Conservation (phyloP, 768 basidiomycete genomes). For the Tricholoma hemisulphureum region DNA sequence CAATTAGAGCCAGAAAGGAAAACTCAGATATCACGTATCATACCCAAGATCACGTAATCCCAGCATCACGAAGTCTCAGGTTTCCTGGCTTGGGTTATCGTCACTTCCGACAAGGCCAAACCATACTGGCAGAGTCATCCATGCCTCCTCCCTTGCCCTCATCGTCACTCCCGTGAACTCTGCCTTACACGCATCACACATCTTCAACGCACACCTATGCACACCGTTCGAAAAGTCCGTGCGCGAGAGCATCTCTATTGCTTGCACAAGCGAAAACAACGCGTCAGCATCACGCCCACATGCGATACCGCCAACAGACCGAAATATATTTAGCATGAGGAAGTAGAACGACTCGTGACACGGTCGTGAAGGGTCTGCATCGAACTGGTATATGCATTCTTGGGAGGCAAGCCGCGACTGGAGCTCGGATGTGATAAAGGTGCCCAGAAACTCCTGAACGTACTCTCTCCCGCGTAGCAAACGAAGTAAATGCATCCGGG, state of each 20-base stretch:
- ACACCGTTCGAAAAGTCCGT: slow-evolving; percentile 70
- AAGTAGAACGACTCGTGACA: slow-evolving; percentile 76
- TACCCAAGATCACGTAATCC: too few species aligned
- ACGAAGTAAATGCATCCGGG: slow-evolving; percentile 25
- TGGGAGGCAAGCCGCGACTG: slow-evolving; percentile 45
- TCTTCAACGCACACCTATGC: slow-evolving; percentile 49
- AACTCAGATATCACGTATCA: too few species aligned
- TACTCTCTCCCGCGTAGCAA: slow-evolving; percentile 64
- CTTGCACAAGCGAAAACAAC: slow-evolving; percentile 65
- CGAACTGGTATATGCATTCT: slow-evolving; percentile 44
- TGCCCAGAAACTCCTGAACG: slow-evolving; percentile 59
- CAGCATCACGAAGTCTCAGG: too few species aligned
- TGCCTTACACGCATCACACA: slow-evolving; percentile 50
- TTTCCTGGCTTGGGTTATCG: too few species aligned
- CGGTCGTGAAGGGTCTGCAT: slow-evolving; percentile 33
- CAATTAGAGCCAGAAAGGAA: too few species aligned
- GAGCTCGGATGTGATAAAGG: slow-evolving; percentile 59
- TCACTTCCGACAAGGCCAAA: slow-evolving; percentile 45
- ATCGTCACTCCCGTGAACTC: slow-evolving; percentile 40
- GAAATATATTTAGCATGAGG: slow-evolving; percentile 69
- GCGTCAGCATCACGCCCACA: slow-evolving; percentile 74
- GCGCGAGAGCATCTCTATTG: slow-evolving; percentile 67
- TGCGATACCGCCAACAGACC: slow-evolving; percentile 69
- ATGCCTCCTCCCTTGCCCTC: slow-evolving; percentile 56
- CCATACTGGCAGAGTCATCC: slow-evolving; percentile 61